Evolutionary conservation across 2,329 filamentous ascomycete genomes (phyloP), one percentile per base, ranked within the genome.

Genomic region (Aschersonia sp.): DNA sequence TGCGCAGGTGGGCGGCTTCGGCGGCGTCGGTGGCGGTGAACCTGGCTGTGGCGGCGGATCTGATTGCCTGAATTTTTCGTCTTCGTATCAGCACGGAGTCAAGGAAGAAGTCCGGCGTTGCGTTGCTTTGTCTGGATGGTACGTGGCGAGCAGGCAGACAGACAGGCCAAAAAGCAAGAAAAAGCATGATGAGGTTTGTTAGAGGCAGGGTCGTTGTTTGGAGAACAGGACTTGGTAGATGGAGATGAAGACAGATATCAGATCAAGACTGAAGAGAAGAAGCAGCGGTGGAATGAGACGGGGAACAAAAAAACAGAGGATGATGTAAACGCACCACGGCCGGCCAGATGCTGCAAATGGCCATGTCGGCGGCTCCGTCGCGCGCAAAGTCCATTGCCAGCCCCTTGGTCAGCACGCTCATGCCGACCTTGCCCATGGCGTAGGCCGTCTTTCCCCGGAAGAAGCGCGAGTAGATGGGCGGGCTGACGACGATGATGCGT

Each of bases 381-480:
- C 49, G 47, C 37, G 32, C 49, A 59, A 84, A 86, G 56, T 94
- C 87, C 82, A 92, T 87, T 0, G 83, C 85, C 11, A 94, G 66
- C 0, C 87, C 87, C 59, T 87, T 86, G 0, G 83, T 87, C 43
- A 94, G 60, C 4, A 90, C 83, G 56, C 77, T 84, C 87, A 94
- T 94, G 43, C 72, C 84, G 4, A 90, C 74, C 59, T 92, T 92
- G 2, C 80, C 79, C 64, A 79, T 72, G 2, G 87, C 85, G 65
- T 94, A 94, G 11, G 83, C 85, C 1, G 86, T 85, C 72, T 94
- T 94, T 9, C 87, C 87, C 29, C 84, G 68, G 62, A 92, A 89
- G 64, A 94, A 94, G 32, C 87, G 73, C 52, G 78, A 84, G 63
- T 94, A 94, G 49, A 94, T 89, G 2, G 87, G 87, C 30, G 87